Percentiles rank a stretch among this genome's conserved stretches.
These are phyloP conservation scores for Carallia pectinifolia DNA, from an alignment of 345 rosid species.

Conservation along the genomic window DNA sequence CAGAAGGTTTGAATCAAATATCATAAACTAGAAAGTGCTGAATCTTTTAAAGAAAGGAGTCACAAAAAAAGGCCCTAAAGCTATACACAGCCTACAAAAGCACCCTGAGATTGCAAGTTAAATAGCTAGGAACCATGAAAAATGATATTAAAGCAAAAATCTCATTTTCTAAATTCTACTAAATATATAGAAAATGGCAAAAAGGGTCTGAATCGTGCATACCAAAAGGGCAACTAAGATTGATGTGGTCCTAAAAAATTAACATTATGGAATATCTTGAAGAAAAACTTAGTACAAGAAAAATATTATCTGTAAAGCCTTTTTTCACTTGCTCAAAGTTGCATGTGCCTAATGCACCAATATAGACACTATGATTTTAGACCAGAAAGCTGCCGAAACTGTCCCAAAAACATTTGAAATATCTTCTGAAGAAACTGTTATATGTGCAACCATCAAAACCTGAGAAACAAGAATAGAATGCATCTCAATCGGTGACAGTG, in stretches of 20 bases:
- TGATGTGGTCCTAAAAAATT: too few relatives aligned
- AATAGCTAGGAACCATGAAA: too few relatives aligned
- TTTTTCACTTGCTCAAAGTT: constrained; percentile 66
- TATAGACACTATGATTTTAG: constrained; percentile 47
- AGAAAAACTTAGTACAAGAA: background rate
- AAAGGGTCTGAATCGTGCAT: too few relatives aligned
- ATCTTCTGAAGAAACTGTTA: constrained; percentile 71
- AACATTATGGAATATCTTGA: background rate
- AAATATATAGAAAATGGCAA: too few relatives aligned
- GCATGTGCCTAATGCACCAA: constrained; percentile 56
- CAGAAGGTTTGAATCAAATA: background rate
- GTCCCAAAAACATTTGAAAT: constrained; percentile 87
- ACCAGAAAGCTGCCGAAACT: constrained; percentile 51
- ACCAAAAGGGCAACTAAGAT: too few relatives aligned
- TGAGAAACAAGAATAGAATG: constrained; percentile 8
- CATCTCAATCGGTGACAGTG: background rate
- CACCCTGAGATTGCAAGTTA: too few relatives aligned
- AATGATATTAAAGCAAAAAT: too few relatives aligned
- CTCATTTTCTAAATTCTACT: too few relatives aligned
- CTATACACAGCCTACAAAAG: too few relatives aligned
- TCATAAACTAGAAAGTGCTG: too few relatives aligned
- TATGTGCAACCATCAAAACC: constrained; percentile 17
- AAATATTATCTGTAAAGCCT: constrained; percentile 59
- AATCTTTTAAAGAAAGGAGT: too few relatives aligned
- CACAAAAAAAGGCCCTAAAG: too few relatives aligned